Conservation (phyloP, 306 rosid genomes). For the Purshia tridentata region DNA sequence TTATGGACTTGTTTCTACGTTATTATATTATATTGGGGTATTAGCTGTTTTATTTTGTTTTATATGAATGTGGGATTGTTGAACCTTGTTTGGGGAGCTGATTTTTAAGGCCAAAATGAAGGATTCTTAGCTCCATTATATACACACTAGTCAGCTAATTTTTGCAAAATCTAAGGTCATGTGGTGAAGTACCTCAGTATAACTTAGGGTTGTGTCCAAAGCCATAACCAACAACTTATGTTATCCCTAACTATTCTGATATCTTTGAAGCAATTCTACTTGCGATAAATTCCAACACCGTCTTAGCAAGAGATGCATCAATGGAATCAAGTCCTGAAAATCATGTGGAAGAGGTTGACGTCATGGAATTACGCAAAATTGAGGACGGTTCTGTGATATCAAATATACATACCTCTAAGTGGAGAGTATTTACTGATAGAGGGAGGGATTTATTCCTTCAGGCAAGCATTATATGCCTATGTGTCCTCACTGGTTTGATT, state of each 20-base stretch:
- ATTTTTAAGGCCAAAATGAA: not conserved
- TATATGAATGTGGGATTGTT: not conserved
- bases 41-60: not conserved
- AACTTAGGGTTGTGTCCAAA: not conserved
- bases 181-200: not conserved
- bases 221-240: not conserved
- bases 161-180: not conserved
- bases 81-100: not conserved
- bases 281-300: slow-evolving; percentile 61
- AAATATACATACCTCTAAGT: slow-evolving; percentile 89
- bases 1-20: not conserved
- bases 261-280: slow-evolving; percentile 49
- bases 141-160: not conserved
- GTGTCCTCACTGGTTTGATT: slow-evolving; percentile 12
- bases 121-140: not conserved
- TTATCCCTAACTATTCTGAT: slow-evolving; percentile 17
- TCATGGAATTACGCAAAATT: slow-evolving; percentile 51
- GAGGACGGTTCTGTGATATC: slow-evolving; percentile 86
- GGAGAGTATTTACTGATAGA: slow-evolving; percentile 88
- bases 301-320: slow-evolving; percentile 58
- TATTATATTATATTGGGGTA: not conserved
- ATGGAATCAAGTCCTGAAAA: slow-evolving; percentile 40
- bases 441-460: slow-evolving; percentile 70
- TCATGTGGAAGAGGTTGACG: slow-evolving; percentile 37
- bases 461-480: slow-evolving; percentile 40